Base-by-base conservation (phyloP, 306 rosid species). In the Sesbania bispinosa region DNA sequence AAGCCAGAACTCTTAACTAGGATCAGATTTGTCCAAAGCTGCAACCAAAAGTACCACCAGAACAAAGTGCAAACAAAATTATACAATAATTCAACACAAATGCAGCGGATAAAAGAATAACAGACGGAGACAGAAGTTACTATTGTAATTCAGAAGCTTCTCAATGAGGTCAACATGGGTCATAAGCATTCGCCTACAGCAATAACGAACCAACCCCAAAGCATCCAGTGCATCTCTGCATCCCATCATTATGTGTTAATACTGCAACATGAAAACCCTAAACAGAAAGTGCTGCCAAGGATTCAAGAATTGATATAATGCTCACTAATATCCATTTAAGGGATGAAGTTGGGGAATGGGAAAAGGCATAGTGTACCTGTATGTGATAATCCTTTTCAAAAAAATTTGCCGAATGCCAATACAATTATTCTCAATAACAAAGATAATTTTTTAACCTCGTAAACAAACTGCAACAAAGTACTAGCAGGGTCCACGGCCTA, bases 141-240 rank as follows among this genome's bases (percentile, higher is more conserved):
- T 67, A 19, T 91, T 94, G 91, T 91, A 94, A 82, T 94, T 91
- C 68, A 94, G 85, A 76, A 91, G 92, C 93, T 94, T 94, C 86
- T 94, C 97, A 27, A 94, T 91, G 74, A 94, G 97, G 61, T 94
- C 99, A 24, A 91, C 99, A 43, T 91, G 97, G 42, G 99, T 94
- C 99, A 94, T 91, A 54, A 94, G 97, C 99, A 91, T 94, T 15
- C 97, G 82, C 69, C 99, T 84, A 66, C 97, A 94, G 69, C 97
- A 94, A 50, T 91, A 94, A 14, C 96, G 96, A 78, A 94, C 96
- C 84, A 94, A 78, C 7, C 88, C 90, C 89, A 94, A 61, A 6
- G 93, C 95, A 89, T 94, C 97, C 53, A 94, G 88, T 13, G 97
- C 99, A 76, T 94, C 96, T 58, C 96, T 94, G 85, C 68, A 85